Base-by-base conservation (phyloP, 805 yeast genomes). In the Wickerhamomyces canadensis region DNA sequence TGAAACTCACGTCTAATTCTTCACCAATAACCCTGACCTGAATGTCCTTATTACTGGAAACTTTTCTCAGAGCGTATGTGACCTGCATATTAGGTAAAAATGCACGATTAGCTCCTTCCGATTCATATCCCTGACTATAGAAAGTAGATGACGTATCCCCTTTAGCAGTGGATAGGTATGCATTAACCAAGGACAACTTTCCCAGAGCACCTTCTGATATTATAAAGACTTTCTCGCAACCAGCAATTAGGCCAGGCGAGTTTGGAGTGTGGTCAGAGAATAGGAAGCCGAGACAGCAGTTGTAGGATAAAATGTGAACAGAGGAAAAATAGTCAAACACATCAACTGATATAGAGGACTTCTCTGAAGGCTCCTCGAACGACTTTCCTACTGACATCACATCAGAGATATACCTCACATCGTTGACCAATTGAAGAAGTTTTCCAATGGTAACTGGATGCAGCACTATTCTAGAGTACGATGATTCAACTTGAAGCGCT, bases 281-380 rank as follows among this genome's bases (percentile, higher is more conserved):
- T 4, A 83, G 54, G 88, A 95, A 86, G 0, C 96, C 95, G 24
- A 83, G 41, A 43, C 94, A 83, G 41, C 84, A 66, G 44, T 81
- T 74, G 46, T 78, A 72, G 0, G 86, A 74, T 6, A 78, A 54
- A 18, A 82, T 65, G 33, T 76, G 82, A 22, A 82, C 61, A 0
- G 85, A 33, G 67, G 70, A 43, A 68, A 64, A 37, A 25, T 34
- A 27, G 31, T 37, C 32, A 24, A n/a, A 35, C n/a, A 16, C 5
- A 6, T 12, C 24, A 18, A 23, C 5, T 15, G 29, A n/a, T 11
- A 17, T 9, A 31, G 8, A 19, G 15, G 15, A 16, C 6, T 22
- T 30, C 11, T 8, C 34, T 7, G 19, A 9, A 6, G 26, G 12
- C 12, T 18, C 9, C 10, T 21, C 23, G 11, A 27, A 7, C 7